Conservation (phyloP, 306 rosid genomes). For the Hippophae rhamnoides region DNA sequence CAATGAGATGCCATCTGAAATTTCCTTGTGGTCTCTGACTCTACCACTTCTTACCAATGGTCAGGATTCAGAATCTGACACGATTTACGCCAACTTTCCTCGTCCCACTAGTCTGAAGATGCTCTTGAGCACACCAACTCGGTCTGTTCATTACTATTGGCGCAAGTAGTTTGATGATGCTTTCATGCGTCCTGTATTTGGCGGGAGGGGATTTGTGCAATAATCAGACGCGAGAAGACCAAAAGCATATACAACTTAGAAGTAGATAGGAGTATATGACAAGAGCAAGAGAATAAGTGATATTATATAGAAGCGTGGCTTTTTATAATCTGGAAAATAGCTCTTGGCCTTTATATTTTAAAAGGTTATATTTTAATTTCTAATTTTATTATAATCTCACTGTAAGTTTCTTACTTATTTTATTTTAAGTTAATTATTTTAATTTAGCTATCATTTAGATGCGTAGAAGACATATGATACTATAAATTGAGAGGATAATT, state of each 20-base stretch:
- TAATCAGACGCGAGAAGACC: not conserved
- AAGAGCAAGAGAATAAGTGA: too few species aligned
- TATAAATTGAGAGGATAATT: too few species aligned
- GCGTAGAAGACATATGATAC: too few species aligned
- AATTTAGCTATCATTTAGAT: too few species aligned
- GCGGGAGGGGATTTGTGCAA: conserved; percentile 41
- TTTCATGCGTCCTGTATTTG: conserved; percentile 57
- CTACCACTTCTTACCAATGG: conserved; percentile 19
- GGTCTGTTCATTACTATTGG: conserved; percentile 34
- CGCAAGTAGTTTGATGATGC: conserved; percentile 34
- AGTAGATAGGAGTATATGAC: not conserved
- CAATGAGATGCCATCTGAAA: conserved; percentile 4
- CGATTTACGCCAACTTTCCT: conserved; percentile 1
- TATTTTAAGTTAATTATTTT: too few species aligned
- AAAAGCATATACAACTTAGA: not conserved
- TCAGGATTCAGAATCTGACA: conserved; percentile 22
- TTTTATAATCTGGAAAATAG: too few species aligned
- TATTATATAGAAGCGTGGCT: too few species aligned
- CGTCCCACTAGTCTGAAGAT: conserved; percentile 15
- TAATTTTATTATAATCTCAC: too few species aligned
- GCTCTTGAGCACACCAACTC: conserved; percentile 16
- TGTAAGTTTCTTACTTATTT: too few species aligned
- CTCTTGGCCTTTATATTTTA: too few species aligned
- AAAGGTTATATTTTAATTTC: too few species aligned
- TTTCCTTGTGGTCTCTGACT: conserved; percentile 11